Conservation (phyloP, 352 stramenopile species). For the Globisporangium sylvaticum region DNA sequence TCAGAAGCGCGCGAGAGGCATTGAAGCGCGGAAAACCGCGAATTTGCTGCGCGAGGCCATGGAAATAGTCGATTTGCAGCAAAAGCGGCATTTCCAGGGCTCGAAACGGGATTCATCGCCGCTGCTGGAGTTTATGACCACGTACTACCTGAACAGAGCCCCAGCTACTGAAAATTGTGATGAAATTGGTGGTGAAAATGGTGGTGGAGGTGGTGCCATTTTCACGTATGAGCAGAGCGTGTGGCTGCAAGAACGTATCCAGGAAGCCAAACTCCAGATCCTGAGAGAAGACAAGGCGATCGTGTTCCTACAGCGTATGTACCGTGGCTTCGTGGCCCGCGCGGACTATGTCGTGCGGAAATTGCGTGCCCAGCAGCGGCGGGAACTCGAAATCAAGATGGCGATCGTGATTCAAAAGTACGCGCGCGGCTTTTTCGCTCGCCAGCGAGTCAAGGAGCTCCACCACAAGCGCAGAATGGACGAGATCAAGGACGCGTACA, state of each 20-base stretch:
- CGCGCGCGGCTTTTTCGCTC: constrained; percentile 34
- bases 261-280: constrained; percentile 29
- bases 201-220: neutral
- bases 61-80: constrained; percentile 38
- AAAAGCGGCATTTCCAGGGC: constrained; percentile 34
- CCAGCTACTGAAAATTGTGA: no score
- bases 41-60: constrained; percentile 38
- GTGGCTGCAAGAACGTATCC: constrained; percentile 39
- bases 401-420: constrained; percentile 31
- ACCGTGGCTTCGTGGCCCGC: constrained; percentile 42
- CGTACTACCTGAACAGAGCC: constrained; percentile 26
- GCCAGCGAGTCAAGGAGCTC: constrained; percentile 23
- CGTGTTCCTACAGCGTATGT: constrained; percentile 51
- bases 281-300: constrained; percentile 33
- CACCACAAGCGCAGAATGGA: constrained; percentile 30
- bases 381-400: constrained; percentile 29
- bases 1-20: constrained; percentile 46
- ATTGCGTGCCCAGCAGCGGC: constrained; percentile 27
- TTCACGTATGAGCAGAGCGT: constrained; percentile 39
- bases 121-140: constrained; percentile 45
- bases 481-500: constrained; percentile 50
- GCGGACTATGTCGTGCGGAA: constrained; percentile 38
- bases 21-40: constrained; percentile 35
- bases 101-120: constrained; percentile 30
- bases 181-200: neutral